These are phyloP conservation scores for Boletellus ananas DNA, from an alignment of 768 basidiomycete species.

Conservation along the genomic window DNA sequence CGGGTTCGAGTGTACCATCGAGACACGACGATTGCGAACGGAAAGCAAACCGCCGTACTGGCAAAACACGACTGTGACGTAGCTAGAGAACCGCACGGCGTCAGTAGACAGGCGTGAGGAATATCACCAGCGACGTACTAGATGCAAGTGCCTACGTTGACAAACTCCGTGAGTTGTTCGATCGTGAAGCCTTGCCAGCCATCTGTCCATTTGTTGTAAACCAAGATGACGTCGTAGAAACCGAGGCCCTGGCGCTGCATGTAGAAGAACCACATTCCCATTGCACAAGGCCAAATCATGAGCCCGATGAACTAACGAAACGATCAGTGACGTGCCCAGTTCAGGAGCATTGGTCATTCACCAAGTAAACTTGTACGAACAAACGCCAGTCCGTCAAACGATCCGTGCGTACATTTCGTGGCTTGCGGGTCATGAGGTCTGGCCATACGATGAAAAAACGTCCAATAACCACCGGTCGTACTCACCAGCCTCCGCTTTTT, in stretches of 20 bases:
- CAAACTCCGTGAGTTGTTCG: conserved; percentile 34
- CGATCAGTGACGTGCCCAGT: conserved; percentile 1
- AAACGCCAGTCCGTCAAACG: conserved; percentile 47
- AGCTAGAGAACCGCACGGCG: conserved; percentile 20
- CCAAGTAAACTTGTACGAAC: conserved; percentile 46
- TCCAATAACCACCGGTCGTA: neutral
- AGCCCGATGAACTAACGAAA: conserved; percentile 37
- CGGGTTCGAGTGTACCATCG: conserved; percentile 24
- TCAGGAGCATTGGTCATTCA: conserved; percentile 18
- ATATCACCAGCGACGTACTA: conserved; percentile 35
- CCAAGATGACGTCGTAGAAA: conserved; percentile 36
- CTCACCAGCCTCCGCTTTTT: conserved; percentile 47
- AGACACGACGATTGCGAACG: conserved; percentile 29
- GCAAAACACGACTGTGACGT: conserved; percentile 33
- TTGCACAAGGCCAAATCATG: conserved; percentile 43
- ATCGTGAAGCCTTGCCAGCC: conserved; percentile 33
- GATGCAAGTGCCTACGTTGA: conserved; percentile 38
- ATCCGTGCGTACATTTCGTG: conserved; percentile 46
- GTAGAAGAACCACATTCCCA: conserved; percentile 41
- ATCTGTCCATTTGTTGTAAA: conserved; percentile 37
- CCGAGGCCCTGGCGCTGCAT: conserved; percentile 33
- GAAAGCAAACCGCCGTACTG: conserved; percentile 25
- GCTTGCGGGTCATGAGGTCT: conserved; percentile 47
- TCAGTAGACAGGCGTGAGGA: neutral
- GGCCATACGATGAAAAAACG: neutral